Evolutionary conservation across 2,329 filamentous ascomycete species (phyloP).

Genomic region (Trichoderma endophyticum): DNA sequence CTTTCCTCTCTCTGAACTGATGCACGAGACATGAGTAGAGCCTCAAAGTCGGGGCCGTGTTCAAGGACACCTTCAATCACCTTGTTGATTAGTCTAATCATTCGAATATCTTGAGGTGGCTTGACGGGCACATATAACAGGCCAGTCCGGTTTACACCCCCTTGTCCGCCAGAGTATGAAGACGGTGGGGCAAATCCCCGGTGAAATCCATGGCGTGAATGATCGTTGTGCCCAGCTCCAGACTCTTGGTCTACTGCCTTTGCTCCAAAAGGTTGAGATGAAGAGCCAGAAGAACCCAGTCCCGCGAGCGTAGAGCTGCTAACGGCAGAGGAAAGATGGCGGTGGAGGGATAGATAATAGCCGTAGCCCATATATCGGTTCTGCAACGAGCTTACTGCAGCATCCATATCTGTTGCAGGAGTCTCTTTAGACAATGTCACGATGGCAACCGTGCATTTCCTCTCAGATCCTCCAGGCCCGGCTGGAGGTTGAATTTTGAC

Average conservation of each 20-base stretch:
- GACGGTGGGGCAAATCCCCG: constrained; percentile 73
- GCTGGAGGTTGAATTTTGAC: constrained; percentile 65
- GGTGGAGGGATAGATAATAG: constrained; percentile 74
- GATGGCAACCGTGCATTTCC: constrained; percentile 73
- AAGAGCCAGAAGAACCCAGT: constrained; percentile 39
- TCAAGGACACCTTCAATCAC: constrained; percentile 76
- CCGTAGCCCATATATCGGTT: constrained; percentile 84
- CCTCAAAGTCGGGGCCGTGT: constrained; percentile 85
- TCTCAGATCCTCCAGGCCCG: constrained; percentile 54
- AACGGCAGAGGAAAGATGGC: constrained; percentile 77
- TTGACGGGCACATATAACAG: constrained; percentile 69
- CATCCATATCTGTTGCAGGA: constrained; percentile 77
- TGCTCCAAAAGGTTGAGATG: constrained; percentile 73
- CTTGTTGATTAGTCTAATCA: constrained; percentile 81
- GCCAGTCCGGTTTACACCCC: constrained; percentile 43
- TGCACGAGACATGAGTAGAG: constrained; percentile 80
- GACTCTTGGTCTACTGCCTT: constrained; percentile 54
- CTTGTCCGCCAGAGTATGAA: constrained; percentile 54
- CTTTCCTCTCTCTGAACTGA: constrained; percentile 83
- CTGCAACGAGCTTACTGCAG: constrained; percentile 71
- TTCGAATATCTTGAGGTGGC: constrained; percentile 72
- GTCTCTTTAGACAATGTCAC: constrained; percentile 79
- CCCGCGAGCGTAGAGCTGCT: constrained; percentile 39
- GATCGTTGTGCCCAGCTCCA: constrained; percentile 32
- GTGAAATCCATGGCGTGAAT: constrained; percentile 44